Evolutionary conservation across 257 asterid species (phyloP).

Genomic region (Fraxinus americana): DNA sequence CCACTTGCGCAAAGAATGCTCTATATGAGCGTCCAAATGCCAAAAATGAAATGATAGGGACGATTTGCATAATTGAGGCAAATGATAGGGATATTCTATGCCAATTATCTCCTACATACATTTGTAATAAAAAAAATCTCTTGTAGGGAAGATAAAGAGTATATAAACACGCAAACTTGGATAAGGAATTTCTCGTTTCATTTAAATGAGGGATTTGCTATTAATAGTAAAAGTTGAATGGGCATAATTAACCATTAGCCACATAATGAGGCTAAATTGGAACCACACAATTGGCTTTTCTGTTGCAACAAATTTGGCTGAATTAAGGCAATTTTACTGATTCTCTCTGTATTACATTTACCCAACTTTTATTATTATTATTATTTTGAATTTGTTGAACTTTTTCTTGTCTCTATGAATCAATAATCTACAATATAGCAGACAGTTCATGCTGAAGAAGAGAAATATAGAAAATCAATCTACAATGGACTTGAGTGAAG

Average conservation of each 20-base stretch:
- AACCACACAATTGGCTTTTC: not conserved
- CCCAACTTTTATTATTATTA: not conserved
- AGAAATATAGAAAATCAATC: conserved; percentile 1
- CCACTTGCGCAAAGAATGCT: too few species aligned
- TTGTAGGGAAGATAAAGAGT: not conserved
- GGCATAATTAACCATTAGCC: not conserved
- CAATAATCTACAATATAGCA: not conserved
- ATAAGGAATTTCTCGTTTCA: not conserved
- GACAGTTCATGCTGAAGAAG: not conserved
- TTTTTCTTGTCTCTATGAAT: not conserved
- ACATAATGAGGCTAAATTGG: not conserved
- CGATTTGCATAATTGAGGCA: too few species aligned
- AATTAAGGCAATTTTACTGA: conserved; percentile 2
- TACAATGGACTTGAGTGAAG: conserved; percentile 49
- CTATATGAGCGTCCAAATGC: too few species aligned
- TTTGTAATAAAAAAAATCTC: not conserved
- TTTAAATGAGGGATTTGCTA: not conserved
- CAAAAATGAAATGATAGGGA: too few species aligned
- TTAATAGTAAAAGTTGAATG: not conserved
- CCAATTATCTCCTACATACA: not conserved
- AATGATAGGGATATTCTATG: too few species aligned
- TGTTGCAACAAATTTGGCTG: conserved; percentile 1
- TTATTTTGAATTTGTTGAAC: not conserved
- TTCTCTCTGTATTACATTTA: not conserved
- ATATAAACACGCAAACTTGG: not conserved